Base-by-base conservation (phyloP, 2,329 filamentous ascomycete species). In the Talaromyces piceae region DNA sequence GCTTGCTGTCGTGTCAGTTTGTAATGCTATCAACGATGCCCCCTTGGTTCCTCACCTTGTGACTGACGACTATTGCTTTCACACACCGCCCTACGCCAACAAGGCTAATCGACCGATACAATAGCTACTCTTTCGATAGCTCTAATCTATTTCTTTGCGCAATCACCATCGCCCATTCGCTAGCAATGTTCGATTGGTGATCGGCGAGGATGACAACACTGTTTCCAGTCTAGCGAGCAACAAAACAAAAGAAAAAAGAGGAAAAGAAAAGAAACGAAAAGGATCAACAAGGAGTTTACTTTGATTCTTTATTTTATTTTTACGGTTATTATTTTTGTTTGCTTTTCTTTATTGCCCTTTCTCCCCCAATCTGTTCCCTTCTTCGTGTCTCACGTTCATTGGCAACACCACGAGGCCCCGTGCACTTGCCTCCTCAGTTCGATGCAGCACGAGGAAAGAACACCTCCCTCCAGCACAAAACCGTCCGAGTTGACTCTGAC, bases 361-460 rank as follows among this genome's bases (percentile, higher is more conserved):
- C n/a, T n/a, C n/a, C n/a, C n/a, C n/a, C n/a, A n/a, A n/a, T n/a
- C n/a, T n/a, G n/a, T n/a, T n/a, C 30, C 31, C 18, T 16, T 3
- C 31, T 18, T 37, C 11, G 16, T 2, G 5, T 37, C 31, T 18
- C n/a, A 37, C 31, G 11, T 18, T 37, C 16, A 9, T 37, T 37
- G n/a, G 1, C 33, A 37, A 37, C 33, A n/a, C 7, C n/a, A 37
- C 30, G 30, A 31, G 30, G 16, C 16, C n/a, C 30, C 30, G 3
- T 4, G 4, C 6, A 8, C 20, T 6, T 37, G 12, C 20, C 16
- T 16, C 39, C 39, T 25, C 2, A 22, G 11, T 23, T 43, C 51
- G 49, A 53, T 53, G 51, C 51, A 53, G 46, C 30, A 41, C 30
- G 30, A 44, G 46, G 51, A 49, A 6, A 49, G 47, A 49, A 49